Evolutionary conservation across 495 filamentous ascomycete genomes (phyloP), one percentile per base, ranked within the genome.

Genomic region (Echria macrotheca): DNA sequence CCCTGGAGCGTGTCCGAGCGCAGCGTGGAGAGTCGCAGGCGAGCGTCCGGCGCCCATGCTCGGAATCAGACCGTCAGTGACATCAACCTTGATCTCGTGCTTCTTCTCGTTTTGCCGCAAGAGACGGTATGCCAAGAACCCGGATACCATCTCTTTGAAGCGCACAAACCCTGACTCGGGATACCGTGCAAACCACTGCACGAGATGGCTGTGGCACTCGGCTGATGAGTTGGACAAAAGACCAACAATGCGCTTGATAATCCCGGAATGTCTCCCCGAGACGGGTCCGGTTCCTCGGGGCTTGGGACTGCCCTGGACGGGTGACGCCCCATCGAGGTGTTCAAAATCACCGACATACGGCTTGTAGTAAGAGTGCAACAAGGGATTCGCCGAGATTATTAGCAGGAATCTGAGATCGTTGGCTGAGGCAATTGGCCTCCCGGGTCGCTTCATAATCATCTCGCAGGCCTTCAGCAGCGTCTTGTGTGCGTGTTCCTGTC

Each of bases 221-320:
- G 78, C 81, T 0, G 87, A 75, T 11, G 86, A 65, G 64, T 94
- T 88, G 2, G 88, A 83, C 35, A 95, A 51, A 22, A 96, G 65
- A 5, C 91, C 91, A 18, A 95, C 59, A 41, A 95, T 84, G 37
- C 91, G 78, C 60, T 96, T 96, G 58, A 93, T 77, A 49, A 96
- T 87, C 12, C 84, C 84, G n/a, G 86, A 85, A 56, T 93, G 84
- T 40, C 80, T 72, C 15, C 76, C 77, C 36, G 80, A 63, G 2
- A 48, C 49, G 0, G 61, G 67, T 0, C 61, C 60, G 2, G 56
- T 55, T n/a, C 52, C 52, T n/a, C 56, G 50, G 8, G 53, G 29
- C 0, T 29, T 17, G 17, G 31, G 18, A 17, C 47, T 8, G 42
- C 26, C 40, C 52, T 47, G 35, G 22, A 47, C 33, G 36, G 56